phyloP scores from a whole-genome alignment of 176 grass and related monocot species.

The Puccinellia tenuiflora region DNA sequence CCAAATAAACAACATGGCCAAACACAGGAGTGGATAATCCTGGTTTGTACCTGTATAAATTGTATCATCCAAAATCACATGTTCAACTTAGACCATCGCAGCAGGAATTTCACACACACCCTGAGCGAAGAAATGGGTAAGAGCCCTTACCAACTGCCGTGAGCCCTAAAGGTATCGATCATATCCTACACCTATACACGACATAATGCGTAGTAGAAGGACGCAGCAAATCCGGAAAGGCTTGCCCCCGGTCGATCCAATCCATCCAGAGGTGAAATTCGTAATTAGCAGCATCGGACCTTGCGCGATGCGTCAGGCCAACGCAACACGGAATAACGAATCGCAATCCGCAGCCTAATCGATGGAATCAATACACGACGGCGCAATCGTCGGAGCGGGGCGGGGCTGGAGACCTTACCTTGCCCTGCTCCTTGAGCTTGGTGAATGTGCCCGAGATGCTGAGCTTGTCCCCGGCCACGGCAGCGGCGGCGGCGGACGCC shows the following conservation, averaged over 20 bases:
- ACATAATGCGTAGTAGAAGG: background rate
- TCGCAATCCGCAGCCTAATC: background rate
- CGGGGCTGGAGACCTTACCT: conserved; percentile 24
- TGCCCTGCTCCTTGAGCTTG: conserved; percentile 63
- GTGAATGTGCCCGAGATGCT: conserved; percentile 76
- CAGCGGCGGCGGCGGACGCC: background rate
- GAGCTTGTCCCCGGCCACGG: conserved; percentile 22
- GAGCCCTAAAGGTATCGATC: background rate
- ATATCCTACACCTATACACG: background rate
- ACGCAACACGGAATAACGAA: background rate
- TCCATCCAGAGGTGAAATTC: background rate
- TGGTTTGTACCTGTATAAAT: background rate
- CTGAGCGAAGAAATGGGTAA: background rate
- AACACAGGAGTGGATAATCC: background rate
- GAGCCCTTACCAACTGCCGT: too few species aligned
- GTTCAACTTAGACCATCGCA: background rate
- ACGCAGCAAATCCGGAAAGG: background rate
- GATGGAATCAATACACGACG: background rate
- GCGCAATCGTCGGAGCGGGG: background rate
- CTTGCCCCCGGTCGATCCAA: background rate
- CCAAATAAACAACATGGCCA: background rate
- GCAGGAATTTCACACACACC: background rate
- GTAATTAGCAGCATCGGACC: background rate
- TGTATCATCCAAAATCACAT: background rate
- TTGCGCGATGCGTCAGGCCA: background rate